phyloP scores from a whole-genome alignment of 768 basidiomycete genomes.

The Kwoniella pini region DNA sequence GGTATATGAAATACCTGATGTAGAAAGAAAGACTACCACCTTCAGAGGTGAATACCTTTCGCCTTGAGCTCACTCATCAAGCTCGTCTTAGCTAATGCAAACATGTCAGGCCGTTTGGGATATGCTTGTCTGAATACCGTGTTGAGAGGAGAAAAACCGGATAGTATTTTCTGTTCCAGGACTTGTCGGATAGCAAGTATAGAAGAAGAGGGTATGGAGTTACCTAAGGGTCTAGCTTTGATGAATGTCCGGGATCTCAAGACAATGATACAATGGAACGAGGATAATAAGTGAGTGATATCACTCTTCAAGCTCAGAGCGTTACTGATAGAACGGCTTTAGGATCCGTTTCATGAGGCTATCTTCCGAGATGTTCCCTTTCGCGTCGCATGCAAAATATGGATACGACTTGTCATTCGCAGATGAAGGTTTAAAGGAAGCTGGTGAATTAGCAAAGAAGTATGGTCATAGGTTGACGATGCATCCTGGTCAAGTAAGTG shows the following conservation, averaged over 20 bases:
- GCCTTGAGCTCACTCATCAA: no score
- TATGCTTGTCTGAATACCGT: conserved; percentile 61
- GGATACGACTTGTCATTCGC: conserved; percentile 83
- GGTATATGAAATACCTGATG: conserved; percentile 69
- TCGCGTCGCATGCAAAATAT: conserved; percentile 70
- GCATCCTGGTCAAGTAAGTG: conserved; percentile 83
- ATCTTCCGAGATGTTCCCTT: conserved; percentile 92
- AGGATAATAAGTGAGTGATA: conserved; percentile 65
- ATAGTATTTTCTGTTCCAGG: conserved; percentile 67
- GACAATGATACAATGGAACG: conserved; percentile 83
- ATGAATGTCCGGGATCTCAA: conserved; percentile 73
- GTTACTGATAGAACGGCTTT: conserved; percentile 41
- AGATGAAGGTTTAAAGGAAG: conserved; percentile 61
- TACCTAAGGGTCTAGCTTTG: conserved; percentile 75
- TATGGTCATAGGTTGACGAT: conserved; percentile 77
- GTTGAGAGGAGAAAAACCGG: conserved; percentile 69
- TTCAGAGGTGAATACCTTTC: conserved; percentile 64
- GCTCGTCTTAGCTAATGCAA: no score
- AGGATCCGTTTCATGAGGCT: conserved; percentile 83
- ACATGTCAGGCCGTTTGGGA: conserved; percentile 62
- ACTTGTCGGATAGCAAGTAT: conserved; percentile 70
- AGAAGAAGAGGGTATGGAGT: conserved; percentile 75
- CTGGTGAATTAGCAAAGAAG: conserved; percentile 68
- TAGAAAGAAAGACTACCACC: conserved; percentile 66
- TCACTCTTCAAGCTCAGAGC: background rate